phyloP scores from a whole-genome alignment of 345 rosid genomes.

The Toxicodendron radicans region DNA sequence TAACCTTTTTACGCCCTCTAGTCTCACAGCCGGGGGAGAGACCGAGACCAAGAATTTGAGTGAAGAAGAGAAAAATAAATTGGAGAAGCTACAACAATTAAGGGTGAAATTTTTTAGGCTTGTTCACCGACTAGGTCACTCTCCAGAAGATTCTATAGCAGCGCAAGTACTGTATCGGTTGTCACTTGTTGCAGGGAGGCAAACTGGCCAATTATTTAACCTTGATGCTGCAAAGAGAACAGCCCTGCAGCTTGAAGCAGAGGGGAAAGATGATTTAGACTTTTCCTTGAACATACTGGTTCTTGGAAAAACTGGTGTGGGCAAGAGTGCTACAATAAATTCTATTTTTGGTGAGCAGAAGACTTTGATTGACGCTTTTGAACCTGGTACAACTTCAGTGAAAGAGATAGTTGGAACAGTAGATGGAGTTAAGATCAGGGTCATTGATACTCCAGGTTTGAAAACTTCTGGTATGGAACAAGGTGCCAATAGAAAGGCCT shows the following conservation, averaged over 20 bases:
- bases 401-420: constrained; percentile 68
- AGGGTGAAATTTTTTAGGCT: constrained; percentile 88
- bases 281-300: constrained; percentile 78
- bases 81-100: constrained; percentile 72
- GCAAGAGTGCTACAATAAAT: constrained; percentile 92
- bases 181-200: constrained; percentile 78
- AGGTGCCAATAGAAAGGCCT: constrained; percentile 56
- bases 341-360: constrained; percentile 81
- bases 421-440: constrained; percentile 65
- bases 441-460: constrained; percentile 82
- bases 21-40: constrained; percentile 42
- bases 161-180: constrained; percentile 82
- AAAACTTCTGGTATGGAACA: constrained; percentile 83
- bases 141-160: constrained; percentile 76
- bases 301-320: constrained; percentile 92
- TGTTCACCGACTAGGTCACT: constrained; percentile 70
- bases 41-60: constrained; percentile 53
- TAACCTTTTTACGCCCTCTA: constrained; percentile 50
- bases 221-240: constrained; percentile 75
- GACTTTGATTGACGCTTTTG: constrained; percentile 70
- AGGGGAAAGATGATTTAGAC: constrained; percentile 57
- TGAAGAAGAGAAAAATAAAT: constrained; percentile 81
- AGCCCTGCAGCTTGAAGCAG: constrained; percentile 74
- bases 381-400: constrained; percentile 65
- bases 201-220: constrained; percentile 60